Base-by-base conservation (phyloP, 2,329 filamentous ascomycete genomes). In the Alternaria brassicae region DNA sequence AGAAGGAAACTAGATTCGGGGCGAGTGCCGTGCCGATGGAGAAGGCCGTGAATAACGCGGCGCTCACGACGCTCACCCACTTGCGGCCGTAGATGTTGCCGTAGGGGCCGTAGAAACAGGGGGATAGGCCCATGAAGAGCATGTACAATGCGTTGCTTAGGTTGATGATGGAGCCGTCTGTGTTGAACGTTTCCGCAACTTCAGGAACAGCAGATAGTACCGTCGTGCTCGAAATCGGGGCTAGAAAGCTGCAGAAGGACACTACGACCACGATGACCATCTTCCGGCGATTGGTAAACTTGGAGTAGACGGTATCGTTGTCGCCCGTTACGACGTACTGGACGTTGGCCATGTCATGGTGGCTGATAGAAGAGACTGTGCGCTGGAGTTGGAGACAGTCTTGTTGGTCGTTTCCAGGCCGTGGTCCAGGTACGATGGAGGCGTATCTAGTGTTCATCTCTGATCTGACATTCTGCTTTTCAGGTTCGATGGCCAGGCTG, bases 141-240 rank as follows among this genome's bases (percentile, higher is more conserved):
- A 92, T 84, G 67, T 91, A 92, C n/a, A 89, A 77, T 0, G 91
- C 90, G 77, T 93, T 94, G 71, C 85, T 89, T 42, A 90, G 77
- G 71, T 91, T 91, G 73, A 93, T 88, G 56, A 92, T 84, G 9
- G 85, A 85, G 5, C 88, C 89, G 0, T 85, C 89, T 0, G 89
- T 91, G 37, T 81, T 64, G 72, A 86, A 92, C 7, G 86, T 87
- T 4, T 73, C 74, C 2, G 90, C 89, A 5, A 94, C 88, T 74
- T 94, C 91, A 1, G 91, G 90, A 1, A 90, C 86, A 2, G 90
- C 91, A 1, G 90, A 84, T 12, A 94, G 78, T 8, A 93, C 86
- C 1, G 89, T 88, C 0, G 91, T 93, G 37, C 88, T 91, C 2
- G 88, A 90, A 23, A 92, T 85, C 0, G 91, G 91, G 1, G 91